Percentiles rank a stretch among this genome's conserved stretches.
phyloP scores from a whole-genome alignment of 2,329 filamentous ascomycete species.

The Epichloe coenophiala region DNA sequence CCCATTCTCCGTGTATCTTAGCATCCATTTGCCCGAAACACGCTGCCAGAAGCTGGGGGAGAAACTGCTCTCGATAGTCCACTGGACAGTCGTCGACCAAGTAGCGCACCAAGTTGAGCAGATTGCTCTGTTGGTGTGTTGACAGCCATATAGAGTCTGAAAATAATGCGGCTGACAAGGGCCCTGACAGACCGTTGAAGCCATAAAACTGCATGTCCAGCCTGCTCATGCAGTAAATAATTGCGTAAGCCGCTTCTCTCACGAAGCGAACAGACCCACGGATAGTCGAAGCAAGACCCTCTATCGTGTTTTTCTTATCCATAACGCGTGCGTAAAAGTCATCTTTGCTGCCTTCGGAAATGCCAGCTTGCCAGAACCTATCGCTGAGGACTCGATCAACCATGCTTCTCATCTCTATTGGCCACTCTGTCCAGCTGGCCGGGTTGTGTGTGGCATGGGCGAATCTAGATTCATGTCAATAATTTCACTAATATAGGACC shows the following conservation, averaged over 20 bases:
- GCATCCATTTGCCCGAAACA: conserved; percentile 77
- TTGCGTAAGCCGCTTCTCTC: conserved; percentile 84
- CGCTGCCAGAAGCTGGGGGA: conserved; percentile 69
- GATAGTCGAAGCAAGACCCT: conserved; percentile 88
- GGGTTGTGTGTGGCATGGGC: conserved; percentile 87
- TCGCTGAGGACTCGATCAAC: conserved; percentile 80
- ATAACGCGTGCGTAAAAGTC: conserved; percentile 91
- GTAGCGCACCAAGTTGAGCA: conserved; percentile 77
- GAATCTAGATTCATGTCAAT: conserved; percentile 36
- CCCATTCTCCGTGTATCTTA: conserved; percentile 83
- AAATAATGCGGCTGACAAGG: conserved; percentile 74
- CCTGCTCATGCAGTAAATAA: conserved; percentile 84
- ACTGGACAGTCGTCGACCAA: conserved; percentile 87
- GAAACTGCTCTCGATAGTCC: conserved; percentile 60
- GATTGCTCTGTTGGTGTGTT: conserved; percentile 84
- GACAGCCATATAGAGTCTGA: conserved; percentile 71
- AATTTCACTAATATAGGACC: background rate
- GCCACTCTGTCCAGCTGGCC: conserved; percentile 66
- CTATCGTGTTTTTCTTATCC: conserved; percentile 76
- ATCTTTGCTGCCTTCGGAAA: conserved; percentile 88
- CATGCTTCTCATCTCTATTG: conserved; percentile 60
- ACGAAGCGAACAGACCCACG: conserved; percentile 80
- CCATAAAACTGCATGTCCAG: conserved; percentile 83
- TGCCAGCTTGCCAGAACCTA: conserved; percentile 95
- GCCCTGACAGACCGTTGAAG: conserved; percentile 68